Percentiles rank a stretch among this genome's conserved stretches.
Evolutionary conservation across 2,329 filamentous ascomycete species (phyloP).

Genomic region (Colletotrichum nymphaeae): DNA sequence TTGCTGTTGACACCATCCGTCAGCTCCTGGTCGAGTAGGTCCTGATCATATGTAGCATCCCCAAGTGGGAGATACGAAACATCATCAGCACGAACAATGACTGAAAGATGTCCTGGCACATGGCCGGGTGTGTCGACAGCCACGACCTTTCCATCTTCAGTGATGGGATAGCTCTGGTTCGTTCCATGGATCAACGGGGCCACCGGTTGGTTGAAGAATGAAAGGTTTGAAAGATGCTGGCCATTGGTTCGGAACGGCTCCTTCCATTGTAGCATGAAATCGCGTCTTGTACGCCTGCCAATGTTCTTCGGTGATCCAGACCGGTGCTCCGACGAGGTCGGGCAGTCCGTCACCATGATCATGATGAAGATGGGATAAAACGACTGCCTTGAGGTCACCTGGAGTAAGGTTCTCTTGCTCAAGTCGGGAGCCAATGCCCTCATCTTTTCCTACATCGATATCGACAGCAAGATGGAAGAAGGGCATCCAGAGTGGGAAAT

Average conservation of each 20-base stretch:
- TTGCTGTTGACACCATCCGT: constrained; percentile 1
- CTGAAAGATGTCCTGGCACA: too few species aligned
- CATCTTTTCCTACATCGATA: neutral
- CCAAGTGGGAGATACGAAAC: too few species aligned
- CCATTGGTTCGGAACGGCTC: too few species aligned
- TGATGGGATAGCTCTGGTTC: too few species aligned
- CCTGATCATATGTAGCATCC: constrained; percentile 5
- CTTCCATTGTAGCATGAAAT: neutral
- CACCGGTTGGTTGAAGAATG: too few species aligned
- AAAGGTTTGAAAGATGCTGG: too few species aligned
- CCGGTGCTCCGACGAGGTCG: neutral
- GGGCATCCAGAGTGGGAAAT: constrained; percentile 7
- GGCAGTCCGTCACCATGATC: constrained; percentile 5
- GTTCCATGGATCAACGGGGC: too few species aligned
- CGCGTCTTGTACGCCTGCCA: neutral
- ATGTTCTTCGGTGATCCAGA: neutral
- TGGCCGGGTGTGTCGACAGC: too few species aligned
- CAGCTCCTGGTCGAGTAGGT: neutral
- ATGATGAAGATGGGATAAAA: neutral
- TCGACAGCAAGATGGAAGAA: neutral
- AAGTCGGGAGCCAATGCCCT: neutral
- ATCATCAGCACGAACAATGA: too few species aligned
- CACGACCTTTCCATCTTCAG: too few species aligned
- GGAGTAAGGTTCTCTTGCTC: neutral
- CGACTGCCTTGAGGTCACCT: neutral